These are phyloP conservation scores for Tuber borchii DNA, from an alignment of 495 filamentous ascomycete species.

Conservation along the genomic window DNA sequence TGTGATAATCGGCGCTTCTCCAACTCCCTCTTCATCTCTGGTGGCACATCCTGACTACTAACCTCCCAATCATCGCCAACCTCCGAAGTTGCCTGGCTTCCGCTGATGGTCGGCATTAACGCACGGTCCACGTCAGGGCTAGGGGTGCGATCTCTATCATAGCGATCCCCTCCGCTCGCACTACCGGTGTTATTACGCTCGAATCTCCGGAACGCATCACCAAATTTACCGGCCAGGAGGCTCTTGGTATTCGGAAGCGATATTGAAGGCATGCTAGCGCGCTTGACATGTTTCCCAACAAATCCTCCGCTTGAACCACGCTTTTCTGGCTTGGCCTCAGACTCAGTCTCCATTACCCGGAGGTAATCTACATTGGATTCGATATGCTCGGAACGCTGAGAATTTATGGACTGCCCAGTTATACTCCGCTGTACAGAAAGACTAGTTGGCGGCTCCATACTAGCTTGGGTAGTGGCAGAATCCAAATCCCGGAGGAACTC, in stretches of 20 bases:
- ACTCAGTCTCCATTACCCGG: constrained; percentile 67
- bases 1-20: constrained; percentile 75
- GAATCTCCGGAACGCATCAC: constrained; percentile 91
- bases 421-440: constrained; percentile 26
- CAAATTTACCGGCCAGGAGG: constrained; percentile 83
- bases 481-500: constrained; percentile 60
- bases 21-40: constrained; percentile 84
- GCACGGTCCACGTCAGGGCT: constrained; percentile 45
- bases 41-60: constrained; percentile 64
- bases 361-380: constrained; percentile 84
- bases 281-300: constrained; percentile 64
- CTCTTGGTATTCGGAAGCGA: constrained; percentile 60
- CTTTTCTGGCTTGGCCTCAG: constrained; percentile 62
- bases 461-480: constrained; percentile 36
- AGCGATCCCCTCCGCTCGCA: constrained; percentile 36
- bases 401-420: constrained; percentile 48
- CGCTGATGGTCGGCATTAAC: constrained; percentile 60
- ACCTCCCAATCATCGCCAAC: constrained; percentile 59
- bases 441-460: constrained; percentile 19
- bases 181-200: constrained; percentile 56
- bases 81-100: constrained; percentile 67
- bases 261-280: constrained; percentile 71
- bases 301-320: constrained; percentile 51
- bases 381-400: constrained; percentile 50
- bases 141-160: constrained; percentile 44